A percentile compares a stretch with the other conserved stretches of the same genome.
Evolutionary conservation across 495 filamentous ascomycete species (phyloP).

Genomic region (Jackrogersella multiformis): DNA sequence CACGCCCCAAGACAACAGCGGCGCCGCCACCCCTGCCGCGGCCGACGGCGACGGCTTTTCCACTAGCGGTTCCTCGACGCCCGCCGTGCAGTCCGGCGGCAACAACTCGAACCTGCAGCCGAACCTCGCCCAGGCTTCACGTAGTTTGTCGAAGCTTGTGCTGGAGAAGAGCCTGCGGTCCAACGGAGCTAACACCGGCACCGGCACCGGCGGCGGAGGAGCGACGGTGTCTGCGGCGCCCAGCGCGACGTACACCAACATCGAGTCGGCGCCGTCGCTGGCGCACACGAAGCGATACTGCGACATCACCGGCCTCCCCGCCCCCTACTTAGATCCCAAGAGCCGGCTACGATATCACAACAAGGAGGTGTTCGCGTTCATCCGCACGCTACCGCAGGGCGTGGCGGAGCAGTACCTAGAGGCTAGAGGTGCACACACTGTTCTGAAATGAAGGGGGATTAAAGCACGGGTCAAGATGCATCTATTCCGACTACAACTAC

Average conservation of each 20-base stretch:
- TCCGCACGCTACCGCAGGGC: conserved; percentile 78
- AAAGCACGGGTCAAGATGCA: neutral
- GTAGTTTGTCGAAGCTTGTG: conserved; percentile 84
- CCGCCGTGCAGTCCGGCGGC: conserved; percentile 55
- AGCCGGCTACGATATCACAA: conserved; percentile 89
- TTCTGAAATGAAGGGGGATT: conserved; percentile 72
- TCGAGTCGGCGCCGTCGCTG: conserved; percentile 87
- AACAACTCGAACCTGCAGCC: conserved; percentile 57
- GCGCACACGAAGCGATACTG: conserved; percentile 85
- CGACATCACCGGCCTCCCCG: conserved; percentile 90
- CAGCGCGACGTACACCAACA: conserved; percentile 89
- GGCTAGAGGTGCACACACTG: conserved; percentile 87
- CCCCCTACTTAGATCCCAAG: conserved; percentile 92
- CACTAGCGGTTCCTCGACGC: conserved; percentile 67
- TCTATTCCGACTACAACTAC: neutral
- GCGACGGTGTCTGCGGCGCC: conserved; percentile 62
- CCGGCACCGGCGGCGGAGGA: conserved; percentile 18
- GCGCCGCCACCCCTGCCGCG: conserved; percentile 74
- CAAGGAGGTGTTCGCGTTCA: conserved; percentile 84
- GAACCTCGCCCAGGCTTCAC: conserved; percentile 84
- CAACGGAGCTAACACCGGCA: no score
- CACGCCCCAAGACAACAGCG: conserved; percentile 80
- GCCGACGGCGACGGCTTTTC: conserved; percentile 62
- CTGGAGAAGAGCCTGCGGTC: conserved; percentile 69
- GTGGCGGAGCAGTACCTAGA: conserved; percentile 87